These are phyloP conservation scores for Sarocladium strictum DNA, from an alignment of 2,329 filamentous ascomycete genomes.

Conservation along the genomic window DNA sequence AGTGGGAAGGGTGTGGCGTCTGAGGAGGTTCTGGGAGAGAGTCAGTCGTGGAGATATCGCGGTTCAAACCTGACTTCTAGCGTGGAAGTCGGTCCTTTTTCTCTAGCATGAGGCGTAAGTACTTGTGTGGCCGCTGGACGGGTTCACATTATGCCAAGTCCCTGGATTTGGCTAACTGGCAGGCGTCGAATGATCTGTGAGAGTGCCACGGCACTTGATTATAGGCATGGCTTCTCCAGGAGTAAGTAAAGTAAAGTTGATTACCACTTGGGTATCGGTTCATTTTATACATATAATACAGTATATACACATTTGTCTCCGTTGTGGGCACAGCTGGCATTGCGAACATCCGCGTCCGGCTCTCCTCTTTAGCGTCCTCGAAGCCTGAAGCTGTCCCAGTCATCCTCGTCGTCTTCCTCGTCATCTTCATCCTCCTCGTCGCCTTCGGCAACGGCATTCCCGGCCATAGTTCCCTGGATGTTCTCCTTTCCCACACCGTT, in stretches of 20 bases:
- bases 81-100: neutral
- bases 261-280: conserved; percentile 1
- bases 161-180: neutral
- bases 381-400: conserved; percentile 57
- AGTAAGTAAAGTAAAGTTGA: too few species aligned
- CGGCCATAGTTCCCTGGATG: conserved; percentile 15
- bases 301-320: neutral
- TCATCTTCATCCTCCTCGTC: conserved; percentile 31
- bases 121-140: neutral
- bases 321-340: too few species aligned
- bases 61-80: neutral
- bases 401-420: conserved; percentile 43
- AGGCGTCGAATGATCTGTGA: too few species aligned
- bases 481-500: conserved; percentile 22
- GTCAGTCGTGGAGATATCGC: conserved; percentile 23
- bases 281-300: conserved; percentile 18
- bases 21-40: conserved; percentile 62
- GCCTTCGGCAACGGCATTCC: conserved; percentile 20
- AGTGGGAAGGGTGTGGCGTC: conserved; percentile 51
- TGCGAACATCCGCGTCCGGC: too few species aligned
- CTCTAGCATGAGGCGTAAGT: neutral
- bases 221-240: too few species aligned
- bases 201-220: neutral
- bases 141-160: neutral
- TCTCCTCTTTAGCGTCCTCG: conserved; percentile 13